A percentile compares a stretch with the other conserved stretches of the same genome.
phyloP scores from a whole-genome alignment of 2,329 filamentous ascomycete genomes.

The Diaporthe eres region DNA sequence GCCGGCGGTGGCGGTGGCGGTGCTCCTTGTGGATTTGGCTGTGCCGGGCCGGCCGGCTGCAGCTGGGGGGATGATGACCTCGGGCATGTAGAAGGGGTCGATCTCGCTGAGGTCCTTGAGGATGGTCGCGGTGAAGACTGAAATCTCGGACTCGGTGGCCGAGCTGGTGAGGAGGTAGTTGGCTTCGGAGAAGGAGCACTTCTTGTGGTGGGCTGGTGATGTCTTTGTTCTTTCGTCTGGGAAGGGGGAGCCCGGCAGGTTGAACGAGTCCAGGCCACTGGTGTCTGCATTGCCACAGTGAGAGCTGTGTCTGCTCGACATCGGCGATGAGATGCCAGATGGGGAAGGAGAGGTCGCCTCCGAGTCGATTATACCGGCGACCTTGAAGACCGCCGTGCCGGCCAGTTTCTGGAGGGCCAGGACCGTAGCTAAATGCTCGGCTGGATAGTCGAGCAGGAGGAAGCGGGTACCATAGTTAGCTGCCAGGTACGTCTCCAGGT shows the following conservation, averaged over 20 bases:
- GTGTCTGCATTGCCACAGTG: conserved; percentile 29
- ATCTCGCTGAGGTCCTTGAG: conserved; percentile 63
- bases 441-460: conserved; percentile 71
- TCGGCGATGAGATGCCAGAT: conserved; percentile 6
- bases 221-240: neutral
- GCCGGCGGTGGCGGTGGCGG: neutral
- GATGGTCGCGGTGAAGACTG: conserved; percentile 67
- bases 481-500: conserved; percentile 72
- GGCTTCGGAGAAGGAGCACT: conserved; percentile 61
- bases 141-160: conserved; percentile 68
- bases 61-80: conserved; percentile 44
- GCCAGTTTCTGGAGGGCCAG: conserved; percentile 71
- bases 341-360: conserved; percentile 47
- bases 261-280: conserved; percentile 35
- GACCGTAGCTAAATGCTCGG: conserved; percentile 69
- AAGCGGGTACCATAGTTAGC: conserved; percentile 67
- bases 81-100: conserved; percentile 61
- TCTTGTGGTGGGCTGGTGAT: conserved; percentile 45
- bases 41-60: conserved; percentile 11
- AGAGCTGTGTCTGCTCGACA: conserved; percentile 7
- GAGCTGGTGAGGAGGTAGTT: conserved; percentile 71
- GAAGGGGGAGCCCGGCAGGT: neutral
- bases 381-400: conserved; percentile 69
- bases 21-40: conserved; percentile 41
- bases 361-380: conserved; percentile 69